Conservation (phyloP, 2,329 filamentous ascomycete species). For the Aspergillus jensenii region DNA sequence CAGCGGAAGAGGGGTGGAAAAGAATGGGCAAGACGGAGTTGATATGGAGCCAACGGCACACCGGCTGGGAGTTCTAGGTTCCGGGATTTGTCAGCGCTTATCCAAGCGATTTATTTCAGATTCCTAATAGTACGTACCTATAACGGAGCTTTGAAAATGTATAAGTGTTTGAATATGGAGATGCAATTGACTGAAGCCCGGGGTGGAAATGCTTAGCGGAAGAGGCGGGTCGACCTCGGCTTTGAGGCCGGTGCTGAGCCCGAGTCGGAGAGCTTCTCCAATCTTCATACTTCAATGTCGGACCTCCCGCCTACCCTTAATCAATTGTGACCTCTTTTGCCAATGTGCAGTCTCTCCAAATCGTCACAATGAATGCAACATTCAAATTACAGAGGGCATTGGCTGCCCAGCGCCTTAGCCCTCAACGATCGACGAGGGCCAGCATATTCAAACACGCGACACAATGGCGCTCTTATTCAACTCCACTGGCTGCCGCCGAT, state of each 20-base stretch:
- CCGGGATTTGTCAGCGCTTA: conserved; percentile 1
- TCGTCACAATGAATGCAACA: conserved; percentile 22
- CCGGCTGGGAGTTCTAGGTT: background rate
- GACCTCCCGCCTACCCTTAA: background rate
- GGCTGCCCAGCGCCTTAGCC: conserved; percentile 20
- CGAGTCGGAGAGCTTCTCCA: conserved; percentile 10
- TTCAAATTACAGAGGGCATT: conserved; percentile 25
- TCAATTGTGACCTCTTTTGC: background rate
- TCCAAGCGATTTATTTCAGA: background rate
- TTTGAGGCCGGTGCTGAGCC: conserved; percentile 10
- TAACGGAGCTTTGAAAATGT: background rate
- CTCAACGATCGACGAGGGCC: conserved; percentile 17
- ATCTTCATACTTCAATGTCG: background rate
- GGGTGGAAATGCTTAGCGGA: conserved; percentile 3
- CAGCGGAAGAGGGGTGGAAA: conserved; percentile 15
- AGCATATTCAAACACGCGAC: conserved; percentile 18
- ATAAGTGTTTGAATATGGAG: background rate
- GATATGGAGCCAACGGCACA: background rate
- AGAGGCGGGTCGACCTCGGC: conserved; percentile 13
- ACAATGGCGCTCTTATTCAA: conserved; percentile 41
- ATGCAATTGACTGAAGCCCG: background rate
- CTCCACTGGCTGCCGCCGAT: conserved; percentile 30
- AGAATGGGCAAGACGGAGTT: background rate
- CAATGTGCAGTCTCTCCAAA: background rate
- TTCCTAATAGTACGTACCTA: background rate